phyloP scores from a whole-genome alignment of 129 eudicot genomes.

The Escallonia herrerae region DNA sequence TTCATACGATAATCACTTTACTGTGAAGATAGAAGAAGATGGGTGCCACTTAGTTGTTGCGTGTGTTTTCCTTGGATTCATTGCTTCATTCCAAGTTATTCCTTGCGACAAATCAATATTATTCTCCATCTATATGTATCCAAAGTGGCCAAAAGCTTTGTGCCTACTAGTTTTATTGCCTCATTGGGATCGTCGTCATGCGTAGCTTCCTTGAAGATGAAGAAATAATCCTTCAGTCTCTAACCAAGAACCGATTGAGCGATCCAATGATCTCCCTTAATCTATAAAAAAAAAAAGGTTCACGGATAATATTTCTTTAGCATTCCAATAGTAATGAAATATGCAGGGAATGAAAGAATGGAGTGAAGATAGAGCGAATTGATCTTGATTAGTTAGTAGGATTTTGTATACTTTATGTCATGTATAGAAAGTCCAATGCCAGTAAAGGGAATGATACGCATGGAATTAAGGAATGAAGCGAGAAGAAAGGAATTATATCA shows the following conservation, averaged over 20 bases:
- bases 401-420: no score
- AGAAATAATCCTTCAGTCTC: conserved; percentile 5
- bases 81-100: conserved; percentile 25
- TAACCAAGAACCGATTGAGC: not conserved
- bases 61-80: conserved; percentile 6
- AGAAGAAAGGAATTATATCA: not conserved
- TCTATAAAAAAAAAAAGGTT: no score
- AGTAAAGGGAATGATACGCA: no score
- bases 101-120: conserved; percentile 24
- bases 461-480: conserved; percentile 7
- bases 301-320: no score
- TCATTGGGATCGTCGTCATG: no score
- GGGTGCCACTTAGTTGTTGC: no score
- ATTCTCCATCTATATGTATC: not conserved
- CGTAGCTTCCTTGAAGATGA: conserved; percentile 18
- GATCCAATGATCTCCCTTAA: no score
- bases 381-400: no score
- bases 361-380: no score
- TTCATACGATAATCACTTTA: not conserved
- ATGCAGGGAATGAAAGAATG: no score
- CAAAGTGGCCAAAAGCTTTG: not conserved
- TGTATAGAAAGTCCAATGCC: no score
- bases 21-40: not conserved
- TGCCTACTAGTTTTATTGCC: not conserved
- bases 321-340: no score